Evolutionary conservation across 208 protist species (phyloP).

Genomic region (Leishmania amazonensis): DNA sequence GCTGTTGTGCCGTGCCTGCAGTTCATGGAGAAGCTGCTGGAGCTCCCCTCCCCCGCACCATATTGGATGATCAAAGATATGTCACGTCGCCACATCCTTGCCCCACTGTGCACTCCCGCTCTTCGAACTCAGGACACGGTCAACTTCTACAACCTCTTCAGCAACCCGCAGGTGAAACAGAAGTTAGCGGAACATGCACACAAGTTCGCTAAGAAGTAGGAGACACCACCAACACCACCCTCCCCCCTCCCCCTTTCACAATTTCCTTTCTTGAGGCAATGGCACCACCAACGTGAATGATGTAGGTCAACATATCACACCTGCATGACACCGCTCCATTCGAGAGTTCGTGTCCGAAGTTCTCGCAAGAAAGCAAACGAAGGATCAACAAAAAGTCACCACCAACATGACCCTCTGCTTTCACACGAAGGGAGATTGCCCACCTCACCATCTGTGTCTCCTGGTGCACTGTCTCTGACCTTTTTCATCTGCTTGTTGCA

Average conservation of each 20-base stretch:
- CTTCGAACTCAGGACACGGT: slow-evolving; percentile 58
- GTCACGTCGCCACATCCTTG: slow-evolving; percentile 44
- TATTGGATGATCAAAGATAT: slow-evolving; percentile 76
- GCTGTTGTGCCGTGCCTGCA: slow-evolving; percentile 61
- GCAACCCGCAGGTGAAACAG: slow-evolving; percentile 42
- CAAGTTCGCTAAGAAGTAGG: background rate
- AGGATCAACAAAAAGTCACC: too few species aligned
- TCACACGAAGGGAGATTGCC: too few species aligned
- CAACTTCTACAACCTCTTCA: slow-evolving; percentile 61
- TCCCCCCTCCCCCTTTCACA: background rate
- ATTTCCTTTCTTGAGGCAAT: background rate
- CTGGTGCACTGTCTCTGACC: too few species aligned
- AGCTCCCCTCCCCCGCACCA: slow-evolving; percentile 45
- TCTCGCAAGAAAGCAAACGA: too few species aligned
- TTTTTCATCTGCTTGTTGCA: too few species aligned
- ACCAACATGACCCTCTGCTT: too few species aligned
- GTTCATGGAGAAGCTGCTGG: slow-evolving; percentile 56
- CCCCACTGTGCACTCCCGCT: slow-evolving; percentile 51
- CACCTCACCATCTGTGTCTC: too few species aligned
- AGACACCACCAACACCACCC: background rate
- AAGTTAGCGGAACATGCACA: slow-evolving; percentile 19
- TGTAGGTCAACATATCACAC: background rate
- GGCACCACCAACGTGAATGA: background rate
- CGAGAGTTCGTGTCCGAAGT: too few species aligned
- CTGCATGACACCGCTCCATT: too few species aligned